Percentiles rank a stretch among this genome's conserved stretches.
phyloP scores from a whole-genome alignment of 495 filamentous ascomycete species.

The Aspergillus asperescens region DNA sequence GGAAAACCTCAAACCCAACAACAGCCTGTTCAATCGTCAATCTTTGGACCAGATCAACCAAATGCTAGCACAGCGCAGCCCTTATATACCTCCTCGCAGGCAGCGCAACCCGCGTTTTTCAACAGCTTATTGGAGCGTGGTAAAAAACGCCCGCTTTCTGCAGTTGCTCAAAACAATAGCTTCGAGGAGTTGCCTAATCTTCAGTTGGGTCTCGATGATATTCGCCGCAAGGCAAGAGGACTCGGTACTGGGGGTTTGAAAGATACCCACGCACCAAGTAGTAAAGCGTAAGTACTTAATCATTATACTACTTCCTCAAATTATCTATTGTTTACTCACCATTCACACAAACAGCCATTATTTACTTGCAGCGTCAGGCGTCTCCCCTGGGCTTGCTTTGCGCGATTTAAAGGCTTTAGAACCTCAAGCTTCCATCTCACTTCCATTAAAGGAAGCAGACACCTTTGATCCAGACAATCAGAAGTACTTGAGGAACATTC shows the following conservation, averaged over 20 bases:
- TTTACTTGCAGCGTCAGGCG: conserved; percentile 82
- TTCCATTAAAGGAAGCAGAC: conserved; percentile 39
- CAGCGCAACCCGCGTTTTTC: conserved; percentile 67
- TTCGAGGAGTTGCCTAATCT: conserved; percentile 52
- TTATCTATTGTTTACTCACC: background rate
- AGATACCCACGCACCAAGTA: conserved; percentile 45
- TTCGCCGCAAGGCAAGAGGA: conserved; percentile 75
- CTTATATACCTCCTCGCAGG: conserved; percentile 23
- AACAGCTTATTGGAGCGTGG: conserved; percentile 80
- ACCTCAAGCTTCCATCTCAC: conserved; percentile 39
- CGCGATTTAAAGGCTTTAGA: conserved; percentile 65
- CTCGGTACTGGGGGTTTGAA: conserved; percentile 54
- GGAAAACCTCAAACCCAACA: conserved; percentile 31
- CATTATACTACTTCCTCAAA: background rate
- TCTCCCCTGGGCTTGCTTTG: conserved; percentile 70
- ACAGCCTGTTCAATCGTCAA: conserved; percentile 29
- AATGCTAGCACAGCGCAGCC: conserved; percentile 18
- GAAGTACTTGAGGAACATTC: conserved; percentile 72
- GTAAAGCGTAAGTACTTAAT: conserved; percentile 53
- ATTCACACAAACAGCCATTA: conserved; percentile 52
- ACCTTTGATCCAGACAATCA: conserved; percentile 72
- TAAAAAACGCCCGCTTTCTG: conserved; percentile 44
- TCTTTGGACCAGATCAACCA: conserved; percentile 29
- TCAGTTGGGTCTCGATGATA: conserved; percentile 80
- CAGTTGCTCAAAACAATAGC: conserved; percentile 32